Percentiles rank a stretch among this genome's conserved stretches.
Evolutionary conservation across 192 early-diverging fungal genomes (phyloP).

Genomic region (Chytriomyces sp.): DNA sequence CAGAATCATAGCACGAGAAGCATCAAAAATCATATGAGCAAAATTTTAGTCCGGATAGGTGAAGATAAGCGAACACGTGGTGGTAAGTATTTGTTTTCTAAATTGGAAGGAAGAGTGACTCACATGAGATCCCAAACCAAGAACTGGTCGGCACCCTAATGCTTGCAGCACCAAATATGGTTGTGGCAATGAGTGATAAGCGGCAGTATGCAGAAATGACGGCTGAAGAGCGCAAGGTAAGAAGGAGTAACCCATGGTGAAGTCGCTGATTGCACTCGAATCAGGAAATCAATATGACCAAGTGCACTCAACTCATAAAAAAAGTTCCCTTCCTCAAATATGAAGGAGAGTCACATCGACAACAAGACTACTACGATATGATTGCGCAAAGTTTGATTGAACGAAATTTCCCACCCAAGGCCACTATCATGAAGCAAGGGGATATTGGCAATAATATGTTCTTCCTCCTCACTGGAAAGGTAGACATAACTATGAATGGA

Average conservation of each 20-base stretch:
- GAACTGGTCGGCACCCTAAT: not conserved
- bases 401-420: not conserved
- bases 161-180: not conserved
- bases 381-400: not conserved
- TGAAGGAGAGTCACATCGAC: not conserved
- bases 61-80: slow-evolving; percentile 21
- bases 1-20: not conserved
- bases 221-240: not conserved
- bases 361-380: slow-evolving; percentile 1
- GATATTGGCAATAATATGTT: slow-evolving; percentile 6
- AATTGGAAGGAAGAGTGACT: not conserved
- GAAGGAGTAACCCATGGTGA: not conserved
- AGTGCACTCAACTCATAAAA: slow-evolving; percentile 14
- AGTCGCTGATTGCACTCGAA: not conserved
- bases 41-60: slow-evolving; percentile 14
- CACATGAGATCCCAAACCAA: not conserved
- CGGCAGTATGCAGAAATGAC: not conserved
- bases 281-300: not conserved
- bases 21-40: not conserved
- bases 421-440: not conserved
- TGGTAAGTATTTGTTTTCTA: not conserved
- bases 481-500: slow-evolving; percentile 1
- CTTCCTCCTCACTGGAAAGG: not conserved
- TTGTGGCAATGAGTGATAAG: not conserved
- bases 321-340: slow-evolving; percentile 11